These are phyloP conservation scores for Oehlia diaphana DNA, from an alignment of 192 early-diverging fungal genomes.

Conservation along the genomic window DNA sequence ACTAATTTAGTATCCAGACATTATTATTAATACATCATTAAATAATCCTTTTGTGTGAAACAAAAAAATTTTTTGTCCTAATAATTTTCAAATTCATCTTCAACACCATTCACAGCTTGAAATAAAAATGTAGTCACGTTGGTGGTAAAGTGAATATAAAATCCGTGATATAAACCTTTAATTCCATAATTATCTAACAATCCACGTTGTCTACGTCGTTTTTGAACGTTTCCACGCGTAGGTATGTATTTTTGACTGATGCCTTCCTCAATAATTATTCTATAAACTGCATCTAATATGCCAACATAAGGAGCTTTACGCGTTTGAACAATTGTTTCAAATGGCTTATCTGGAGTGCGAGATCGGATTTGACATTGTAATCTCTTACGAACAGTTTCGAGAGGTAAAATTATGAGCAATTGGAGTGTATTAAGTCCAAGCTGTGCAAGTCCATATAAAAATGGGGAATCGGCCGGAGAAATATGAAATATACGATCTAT, in stretches of 20 bases:
- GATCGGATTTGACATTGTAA: slow-evolving; percentile 80
- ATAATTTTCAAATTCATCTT: slow-evolving; percentile 46
- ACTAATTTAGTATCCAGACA: too few species aligned
- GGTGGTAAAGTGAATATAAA: slow-evolving; percentile 63
- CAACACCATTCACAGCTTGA: slow-evolving; percentile 54
- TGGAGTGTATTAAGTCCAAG: slow-evolving; percentile 73
- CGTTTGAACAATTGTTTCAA: slow-evolving; percentile 65
- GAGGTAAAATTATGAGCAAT: slow-evolving; percentile 72
- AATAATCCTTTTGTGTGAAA: background rate
- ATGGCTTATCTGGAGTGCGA: slow-evolving; percentile 51
- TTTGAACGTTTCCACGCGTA: slow-evolving; percentile 30
- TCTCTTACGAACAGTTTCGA: slow-evolving; percentile 85
- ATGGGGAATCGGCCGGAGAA: slow-evolving; percentile 61
- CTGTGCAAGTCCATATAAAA: slow-evolving; percentile 59
- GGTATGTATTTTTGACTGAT: slow-evolving; percentile 39
- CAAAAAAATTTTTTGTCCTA: slow-evolving; percentile 2
- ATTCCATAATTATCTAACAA: slow-evolving; percentile 56
- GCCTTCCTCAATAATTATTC: slow-evolving; percentile 77
- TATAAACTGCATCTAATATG: slow-evolving; percentile 64
- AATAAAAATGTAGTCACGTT: slow-evolving; percentile 63
- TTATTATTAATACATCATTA: too few species aligned
- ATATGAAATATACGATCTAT: slow-evolving; percentile 66
- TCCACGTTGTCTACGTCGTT: slow-evolving; percentile 20
- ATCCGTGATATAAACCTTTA: slow-evolving; percentile 69
- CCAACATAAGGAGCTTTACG: slow-evolving; percentile 74